Percentiles rank a stretch among this genome's conserved stretches.
Evolutionary conservation across 805 yeast genomes (phyloP).

Genomic region (Candida vaughaniae): DNA sequence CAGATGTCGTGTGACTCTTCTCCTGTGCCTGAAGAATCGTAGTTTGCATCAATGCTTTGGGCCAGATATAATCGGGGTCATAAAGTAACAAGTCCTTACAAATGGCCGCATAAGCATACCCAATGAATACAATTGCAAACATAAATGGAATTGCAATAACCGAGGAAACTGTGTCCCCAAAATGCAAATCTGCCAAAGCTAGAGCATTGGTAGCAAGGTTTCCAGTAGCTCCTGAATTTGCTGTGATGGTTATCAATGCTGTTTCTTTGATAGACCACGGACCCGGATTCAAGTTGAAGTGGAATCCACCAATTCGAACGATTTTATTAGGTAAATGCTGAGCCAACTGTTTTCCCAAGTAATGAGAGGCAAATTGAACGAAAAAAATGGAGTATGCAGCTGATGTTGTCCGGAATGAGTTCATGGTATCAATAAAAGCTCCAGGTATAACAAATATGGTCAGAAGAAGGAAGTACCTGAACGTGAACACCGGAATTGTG

Average conservation of each 20-base stretch:
- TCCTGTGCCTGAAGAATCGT: constrained; percentile 37
- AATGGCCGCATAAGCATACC: constrained; percentile 53
- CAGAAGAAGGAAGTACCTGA: constrained; percentile 34
- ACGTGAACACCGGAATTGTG: constrained; percentile 35
- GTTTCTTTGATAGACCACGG: constrained; percentile 59
- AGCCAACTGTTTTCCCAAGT: constrained; percentile 48
- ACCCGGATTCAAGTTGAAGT: constrained; percentile 45
- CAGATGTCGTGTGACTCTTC: constrained; percentile 11
- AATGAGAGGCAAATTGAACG: constrained; percentile 50
- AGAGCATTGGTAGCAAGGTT: constrained; percentile 49
- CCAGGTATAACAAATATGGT: constrained; percentile 39
- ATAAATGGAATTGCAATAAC: constrained; percentile 43
- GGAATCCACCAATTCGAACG: constrained; percentile 15
- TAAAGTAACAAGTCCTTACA: constrained; percentile 45
- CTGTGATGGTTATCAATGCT: constrained; percentile 50
- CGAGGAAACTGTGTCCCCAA: constrained; percentile 35
- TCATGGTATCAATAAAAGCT: constrained; percentile 42
- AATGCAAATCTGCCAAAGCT: constrained; percentile 47
- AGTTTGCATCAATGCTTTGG: constrained; percentile 53
- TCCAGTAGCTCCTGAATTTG: constrained; percentile 53
- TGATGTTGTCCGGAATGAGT: constrained; percentile 42
- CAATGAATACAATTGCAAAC: constrained; percentile 53
- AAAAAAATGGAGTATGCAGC: constrained; percentile 53
- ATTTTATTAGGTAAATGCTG: constrained; percentile 33
- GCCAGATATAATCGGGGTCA: constrained; percentile 52